Evolutionary conservation across 192 early-diverging fungal genomes (phyloP).

Genomic region (Glomus cerebriforme): DNA sequence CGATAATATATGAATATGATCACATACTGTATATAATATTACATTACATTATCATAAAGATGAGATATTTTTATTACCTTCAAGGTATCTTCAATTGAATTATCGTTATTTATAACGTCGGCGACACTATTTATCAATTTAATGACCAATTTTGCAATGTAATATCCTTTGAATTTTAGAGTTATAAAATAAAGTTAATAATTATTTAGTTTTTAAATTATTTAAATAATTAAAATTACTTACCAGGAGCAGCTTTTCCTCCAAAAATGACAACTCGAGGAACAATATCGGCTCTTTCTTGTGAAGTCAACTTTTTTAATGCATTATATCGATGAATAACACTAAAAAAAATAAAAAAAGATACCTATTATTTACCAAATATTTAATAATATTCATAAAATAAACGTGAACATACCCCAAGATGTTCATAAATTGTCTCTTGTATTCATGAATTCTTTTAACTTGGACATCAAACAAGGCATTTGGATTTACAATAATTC

Average conservation of each 20-base stretch:
- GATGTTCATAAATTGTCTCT: constrained; percentile 99
- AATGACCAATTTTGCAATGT: constrained; percentile 97
- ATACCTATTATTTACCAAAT: not conserved
- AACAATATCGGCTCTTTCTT: constrained; percentile 65
- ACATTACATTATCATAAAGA: not conserved
- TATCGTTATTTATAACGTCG: constrained; percentile 85
- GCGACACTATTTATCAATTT: constrained; percentile 98
- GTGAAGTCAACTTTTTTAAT: constrained; percentile 77
- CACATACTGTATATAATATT: not conserved
- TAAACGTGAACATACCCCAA: constrained; percentile 50
- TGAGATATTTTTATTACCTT: constrained; percentile 51
- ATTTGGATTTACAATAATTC: constrained; percentile 77
- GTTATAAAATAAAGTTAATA: not conserved
- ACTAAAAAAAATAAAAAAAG: constrained; percentile 30
- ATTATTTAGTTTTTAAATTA: not conserved
- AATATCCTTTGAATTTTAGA: constrained; percentile 69
- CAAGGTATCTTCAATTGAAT: constrained; percentile 75
- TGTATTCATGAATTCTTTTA: constrained; percentile 99
- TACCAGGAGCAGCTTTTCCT: constrained; percentile 87
- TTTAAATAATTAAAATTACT: not conserved
- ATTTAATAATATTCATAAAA: not conserved
- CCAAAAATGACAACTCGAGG: constrained; percentile 93
- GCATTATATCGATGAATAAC: constrained; percentile 93
- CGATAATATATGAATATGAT: not conserved
- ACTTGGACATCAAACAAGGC: constrained; percentile 97